Conservation (phyloP, 768 basidiomycete species). For the Leccinum subgranulosum region DNA sequence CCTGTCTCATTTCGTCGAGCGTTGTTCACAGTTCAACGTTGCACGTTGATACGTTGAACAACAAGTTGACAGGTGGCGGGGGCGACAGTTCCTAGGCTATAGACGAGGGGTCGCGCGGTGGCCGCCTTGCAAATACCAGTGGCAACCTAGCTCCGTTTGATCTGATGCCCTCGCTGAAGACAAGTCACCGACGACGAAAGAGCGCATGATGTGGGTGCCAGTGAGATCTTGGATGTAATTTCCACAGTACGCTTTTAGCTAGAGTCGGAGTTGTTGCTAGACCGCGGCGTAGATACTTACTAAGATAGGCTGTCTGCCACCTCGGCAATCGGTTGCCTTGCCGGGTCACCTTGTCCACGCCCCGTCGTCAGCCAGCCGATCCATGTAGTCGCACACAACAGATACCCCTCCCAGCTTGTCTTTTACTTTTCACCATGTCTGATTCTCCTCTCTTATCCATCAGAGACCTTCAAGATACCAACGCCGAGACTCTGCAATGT, state of each 20-base stretch:
- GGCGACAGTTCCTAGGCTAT: background rate
- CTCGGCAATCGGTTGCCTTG: conserved; percentile 7
- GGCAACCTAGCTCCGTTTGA: too few species aligned
- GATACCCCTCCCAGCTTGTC: background rate
- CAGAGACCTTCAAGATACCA: conserved; percentile 4
- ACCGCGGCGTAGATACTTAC: too few species aligned
- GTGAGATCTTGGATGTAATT: background rate
- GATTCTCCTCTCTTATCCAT: conserved; percentile 5
- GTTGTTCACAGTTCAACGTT: background rate
- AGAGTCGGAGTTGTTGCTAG: too few species aligned
- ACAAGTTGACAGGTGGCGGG: background rate
- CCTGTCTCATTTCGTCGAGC: background rate
- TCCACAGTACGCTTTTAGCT: background rate
- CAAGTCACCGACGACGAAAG: background rate
- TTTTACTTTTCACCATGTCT: conserved; percentile 12
- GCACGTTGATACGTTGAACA: background rate
- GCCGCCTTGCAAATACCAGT: too few species aligned
- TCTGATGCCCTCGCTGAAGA: too few species aligned
- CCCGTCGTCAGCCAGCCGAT: conserved; percentile 1
- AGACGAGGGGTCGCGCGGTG: background rate
- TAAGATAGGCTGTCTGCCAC: too few species aligned
- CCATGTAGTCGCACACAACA: conserved; percentile 10
- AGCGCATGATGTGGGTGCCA: too few species aligned
- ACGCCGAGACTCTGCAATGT: background rate
- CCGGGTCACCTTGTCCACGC: conserved; percentile 3